Base-by-base conservation (phyloP, 1,284 basidiomycete genomes). In the Boletus smithii region DNA sequence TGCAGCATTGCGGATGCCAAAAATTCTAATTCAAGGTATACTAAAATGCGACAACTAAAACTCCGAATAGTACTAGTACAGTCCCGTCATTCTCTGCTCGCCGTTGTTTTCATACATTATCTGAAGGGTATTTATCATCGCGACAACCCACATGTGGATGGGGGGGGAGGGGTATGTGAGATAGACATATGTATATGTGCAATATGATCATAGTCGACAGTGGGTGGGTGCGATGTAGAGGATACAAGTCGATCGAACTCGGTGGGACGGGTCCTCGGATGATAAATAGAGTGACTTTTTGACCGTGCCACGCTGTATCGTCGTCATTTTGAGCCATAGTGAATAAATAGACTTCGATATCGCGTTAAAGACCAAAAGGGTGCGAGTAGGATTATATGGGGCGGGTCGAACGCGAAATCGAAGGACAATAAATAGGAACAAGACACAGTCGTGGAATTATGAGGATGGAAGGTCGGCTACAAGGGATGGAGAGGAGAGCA, bases 1-100 rank as follows among this genome's bases (percentile, higher is more conserved):
- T 38, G 13, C 36, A 44, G 18, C 27, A 30, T 16, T 33, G 44
- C 13, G 30, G 39, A 41, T 52, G 53, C 53, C 63, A 66, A 62
- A 62, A 66, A 57, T 62, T 64, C 65, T 62, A 67, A 51, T 66
- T 66, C 65, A 58, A 62, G 65, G 65, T 67, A 62, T 62, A 62
- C 64, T 66, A 65, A 54, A 44, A 51, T 62, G 60, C 48, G 41
- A 22, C 49, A 63, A 61, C 50, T 61, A 65, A 62, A 57, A 60
- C 46, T 61, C 63, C 59, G 27, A 48, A 48, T 65, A 50, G 47
- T 66, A 62, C 47, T 63, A 49, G 63, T 62, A 67, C 65, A 67
- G 58, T 62, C 65, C 63, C 33, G 43, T 56, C 63, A 13, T 57
- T 66, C 59, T 51, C 56, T 63, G 49, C 62, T 57, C 50, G 48